These are phyloP conservation scores for Candida gigantensis DNA, from an alignment of 1,139 yeast species.

Conservation along the genomic window DNA sequence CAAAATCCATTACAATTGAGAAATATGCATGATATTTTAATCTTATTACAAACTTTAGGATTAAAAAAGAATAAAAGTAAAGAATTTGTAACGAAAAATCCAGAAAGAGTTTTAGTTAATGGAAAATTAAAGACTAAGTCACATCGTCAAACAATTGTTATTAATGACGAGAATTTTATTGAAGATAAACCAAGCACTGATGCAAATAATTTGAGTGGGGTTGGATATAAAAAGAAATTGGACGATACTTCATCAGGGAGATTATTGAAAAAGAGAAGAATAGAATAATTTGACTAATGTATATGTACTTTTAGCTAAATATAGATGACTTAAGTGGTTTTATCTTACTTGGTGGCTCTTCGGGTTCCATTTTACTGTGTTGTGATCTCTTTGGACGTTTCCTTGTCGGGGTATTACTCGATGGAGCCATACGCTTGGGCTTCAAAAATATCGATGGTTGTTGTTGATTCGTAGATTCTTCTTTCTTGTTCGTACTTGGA, in stretches of 20 bases:
- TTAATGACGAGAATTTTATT: slow-evolving; percentile 29
- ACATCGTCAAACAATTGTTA: slow-evolving; percentile 63
- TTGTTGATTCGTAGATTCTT: slow-evolving; percentile 7
- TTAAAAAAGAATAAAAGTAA: slow-evolving; percentile 62
- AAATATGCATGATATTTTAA: slow-evolving; percentile 66
- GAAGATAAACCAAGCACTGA: slow-evolving; percentile 17
- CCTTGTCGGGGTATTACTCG: slow-evolving; percentile 5
- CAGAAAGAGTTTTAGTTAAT: slow-evolving; percentile 63
- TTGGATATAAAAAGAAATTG: slow-evolving; percentile 27
- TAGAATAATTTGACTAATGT: slow-evolving; percentile 4
- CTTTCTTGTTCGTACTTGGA: background rate
- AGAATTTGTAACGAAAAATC: slow-evolving; percentile 57
- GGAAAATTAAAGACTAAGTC: slow-evolving; percentile 73
- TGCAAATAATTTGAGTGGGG: slow-evolving; percentile 32
- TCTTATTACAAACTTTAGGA: slow-evolving; percentile 69
- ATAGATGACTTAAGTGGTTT: slow-evolving; percentile 34
- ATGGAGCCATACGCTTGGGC: slow-evolving; percentile 3
- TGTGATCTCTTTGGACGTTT: background rate
- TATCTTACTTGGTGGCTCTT: slow-evolving; percentile 19
- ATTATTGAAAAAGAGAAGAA: slow-evolving; percentile 25
- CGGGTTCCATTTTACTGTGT: slow-evolving; percentile 5
- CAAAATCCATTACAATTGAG: slow-evolving; percentile 57
- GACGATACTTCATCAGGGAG: slow-evolving; percentile 28
- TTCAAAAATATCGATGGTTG: slow-evolving; percentile 10
- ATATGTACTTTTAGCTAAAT: slow-evolving; percentile 24